Conservation (phyloP, 805 yeast species). For the Barnettozyma wickerhamii region DNA sequence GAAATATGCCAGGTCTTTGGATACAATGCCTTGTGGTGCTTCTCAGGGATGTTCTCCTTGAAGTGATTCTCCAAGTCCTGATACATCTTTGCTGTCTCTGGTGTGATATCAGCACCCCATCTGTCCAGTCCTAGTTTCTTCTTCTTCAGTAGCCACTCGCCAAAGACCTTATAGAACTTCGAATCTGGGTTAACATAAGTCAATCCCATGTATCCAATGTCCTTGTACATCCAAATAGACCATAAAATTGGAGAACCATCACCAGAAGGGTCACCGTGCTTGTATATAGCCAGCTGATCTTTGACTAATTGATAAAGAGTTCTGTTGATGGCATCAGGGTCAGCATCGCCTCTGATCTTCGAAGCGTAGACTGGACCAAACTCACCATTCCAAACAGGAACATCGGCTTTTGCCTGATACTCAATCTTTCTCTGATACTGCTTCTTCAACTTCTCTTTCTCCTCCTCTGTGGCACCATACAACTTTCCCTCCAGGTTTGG, state of each 20-base stretch:
- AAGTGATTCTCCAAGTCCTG: constrained; percentile 34
- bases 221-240: constrained; percentile 53
- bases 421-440: constrained; percentile 42
- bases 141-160: constrained; percentile 40
- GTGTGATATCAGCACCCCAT: constrained; percentile 47
- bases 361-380: constrained; percentile 49
- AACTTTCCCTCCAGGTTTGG: constrained; percentile 30
- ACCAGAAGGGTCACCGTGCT: constrained; percentile 45
- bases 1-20: constrained; percentile 39
- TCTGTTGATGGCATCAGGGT: constrained; percentile 34
- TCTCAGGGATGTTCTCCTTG: constrained; percentile 36
- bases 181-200: constrained; percentile 42
- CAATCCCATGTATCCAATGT: constrained; percentile 48
- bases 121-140: constrained; percentile 41
- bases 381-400: constrained; percentile 53
- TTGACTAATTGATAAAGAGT: constrained; percentile 39
- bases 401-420: constrained; percentile 34
- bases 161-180: constrained; percentile 38
- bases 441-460: constrained; percentile 31
- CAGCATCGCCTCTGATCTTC: constrained; percentile 36
- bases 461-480: constrained; percentile 33
- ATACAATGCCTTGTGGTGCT: constrained; percentile 36
- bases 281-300: constrained; percentile 42
- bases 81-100: constrained; percentile 35
- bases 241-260: constrained; percentile 41